These are phyloP conservation scores for Pisolithus sp. DNA, from an alignment of 768 basidiomycete genomes.

Conservation along the genomic window DNA sequence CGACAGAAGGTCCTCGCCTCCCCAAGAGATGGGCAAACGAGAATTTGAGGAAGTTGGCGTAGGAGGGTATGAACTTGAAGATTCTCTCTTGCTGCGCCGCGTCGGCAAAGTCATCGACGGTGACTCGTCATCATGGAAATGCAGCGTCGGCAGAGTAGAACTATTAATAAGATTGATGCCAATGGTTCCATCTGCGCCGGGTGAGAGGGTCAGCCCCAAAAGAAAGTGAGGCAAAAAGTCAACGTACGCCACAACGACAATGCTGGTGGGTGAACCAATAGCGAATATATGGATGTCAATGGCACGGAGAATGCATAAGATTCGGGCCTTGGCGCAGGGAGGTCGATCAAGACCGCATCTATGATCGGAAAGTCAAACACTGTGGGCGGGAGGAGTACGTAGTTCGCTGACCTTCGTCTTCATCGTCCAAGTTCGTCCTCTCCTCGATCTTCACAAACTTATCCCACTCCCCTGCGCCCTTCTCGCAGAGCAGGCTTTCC, in stretches of 20 bases:
- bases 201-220: not conserved
- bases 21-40: constrained; percentile 57
- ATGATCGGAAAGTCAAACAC: constrained; percentile 6
- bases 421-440: constrained; percentile 48
- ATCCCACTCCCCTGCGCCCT: constrained; percentile 78
- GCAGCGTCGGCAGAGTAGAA: constrained; percentile 79
- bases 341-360: constrained; percentile 83
- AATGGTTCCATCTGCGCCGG: constrained; percentile 68
- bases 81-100: constrained; percentile 29
- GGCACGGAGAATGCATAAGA: constrained; percentile 96
- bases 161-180: constrained; percentile 85
- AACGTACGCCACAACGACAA: constrained; percentile 76
- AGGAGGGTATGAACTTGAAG: constrained; percentile 54
- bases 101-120: constrained; percentile 56
- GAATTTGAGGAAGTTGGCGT: constrained; percentile 45
- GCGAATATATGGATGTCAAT: constrained; percentile 81
- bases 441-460: constrained; percentile 86
- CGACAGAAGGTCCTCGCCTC: constrained; percentile 79
- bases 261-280: constrained; percentile 78
- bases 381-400: not conserved
- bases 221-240: constrained; percentile 9
- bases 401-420: constrained; percentile 58
- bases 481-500: constrained; percentile 75
- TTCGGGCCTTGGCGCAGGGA: constrained; percentile 77
- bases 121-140: constrained; percentile 98